These are phyloP conservation scores for Irpex sp. DNA, from an alignment of 1,284 basidiomycete genomes.

Conservation along the genomic window DNA sequence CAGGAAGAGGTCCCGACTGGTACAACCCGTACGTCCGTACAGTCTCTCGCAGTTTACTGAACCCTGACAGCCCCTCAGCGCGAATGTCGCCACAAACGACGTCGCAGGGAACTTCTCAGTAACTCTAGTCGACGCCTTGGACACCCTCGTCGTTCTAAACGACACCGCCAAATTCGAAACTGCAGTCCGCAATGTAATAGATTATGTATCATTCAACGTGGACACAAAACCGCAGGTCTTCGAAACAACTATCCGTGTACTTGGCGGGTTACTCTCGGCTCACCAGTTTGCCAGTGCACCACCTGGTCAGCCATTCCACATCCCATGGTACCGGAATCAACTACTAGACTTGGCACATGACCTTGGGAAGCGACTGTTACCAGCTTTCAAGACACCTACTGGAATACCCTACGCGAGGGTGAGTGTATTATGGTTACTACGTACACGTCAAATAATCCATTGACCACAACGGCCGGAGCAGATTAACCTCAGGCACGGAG, in stretches of 20 bases:
- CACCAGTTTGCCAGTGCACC: conserved; percentile 73
- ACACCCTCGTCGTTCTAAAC: conserved; percentile 76
- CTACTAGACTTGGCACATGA: conserved; percentile 80
- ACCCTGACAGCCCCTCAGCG: conserved; percentile 33
- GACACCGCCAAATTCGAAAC: conserved; percentile 72
- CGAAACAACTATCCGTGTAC: conserved; percentile 85
- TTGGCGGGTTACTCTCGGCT: conserved; percentile 86
- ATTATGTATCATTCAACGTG: conserved; percentile 82
- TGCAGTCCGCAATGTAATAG: conserved; percentile 72
- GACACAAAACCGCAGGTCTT: conserved; percentile 91
- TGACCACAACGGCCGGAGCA: conserved; percentile 26
- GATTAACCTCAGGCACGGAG: conserved; percentile 75
- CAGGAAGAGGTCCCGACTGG: conserved; percentile 79
- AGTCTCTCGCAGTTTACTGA: conserved; percentile 12
- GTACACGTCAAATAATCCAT: conserved; percentile 6
- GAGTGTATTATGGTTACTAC: conserved; percentile 11
- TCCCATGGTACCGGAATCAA: conserved; percentile 76
- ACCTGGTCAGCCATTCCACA: conserved; percentile 58
- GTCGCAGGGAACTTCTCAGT: conserved; percentile 85
- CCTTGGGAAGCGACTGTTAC: conserved; percentile 78
- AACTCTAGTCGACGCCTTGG: conserved; percentile 79
- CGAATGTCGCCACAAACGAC: conserved; percentile 74
- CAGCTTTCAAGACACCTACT: conserved; percentile 86
- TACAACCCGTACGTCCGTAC: conserved; percentile 58
- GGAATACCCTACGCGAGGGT: conserved; percentile 90